A percentile compares a stretch with the other conserved stretches of the same genome.
Conservation (phyloP, 116 monocot species). For the Trichopus zeylanicus region DNA sequence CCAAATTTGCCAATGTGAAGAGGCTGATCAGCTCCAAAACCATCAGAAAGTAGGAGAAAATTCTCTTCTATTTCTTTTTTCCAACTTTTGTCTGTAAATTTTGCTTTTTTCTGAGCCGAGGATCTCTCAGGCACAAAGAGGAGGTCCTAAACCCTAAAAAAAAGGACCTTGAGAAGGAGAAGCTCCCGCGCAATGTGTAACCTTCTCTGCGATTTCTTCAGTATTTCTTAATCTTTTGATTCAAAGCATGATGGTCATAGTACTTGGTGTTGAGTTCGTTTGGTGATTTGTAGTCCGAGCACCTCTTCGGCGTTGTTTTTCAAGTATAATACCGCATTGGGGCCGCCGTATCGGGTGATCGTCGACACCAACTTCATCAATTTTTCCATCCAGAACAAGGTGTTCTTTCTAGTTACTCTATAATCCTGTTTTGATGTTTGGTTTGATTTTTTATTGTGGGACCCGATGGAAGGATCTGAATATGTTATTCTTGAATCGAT, state of each 20-base stretch:
- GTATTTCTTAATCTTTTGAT: not conserved
- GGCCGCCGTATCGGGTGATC: conserved; percentile 89
- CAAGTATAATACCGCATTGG: conserved; percentile 87
- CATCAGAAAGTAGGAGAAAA: conserved; percentile 37
- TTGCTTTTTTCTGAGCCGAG: not conserved
- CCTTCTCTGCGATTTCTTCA: not conserved
- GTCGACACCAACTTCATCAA: conserved; percentile 98
- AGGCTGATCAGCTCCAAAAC: conserved; percentile 70
- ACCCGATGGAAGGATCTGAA: too few relatives aligned
- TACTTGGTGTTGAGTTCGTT: too few relatives aligned
- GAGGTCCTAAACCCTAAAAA: conserved; percentile 77
- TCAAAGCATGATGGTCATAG: too few relatives aligned
- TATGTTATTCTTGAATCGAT: too few relatives aligned
- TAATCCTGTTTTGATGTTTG: too few relatives aligned
- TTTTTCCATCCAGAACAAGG: conserved; percentile 96
- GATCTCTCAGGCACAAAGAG: conserved; percentile 48
- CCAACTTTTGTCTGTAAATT: not conserved
- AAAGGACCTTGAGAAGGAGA: conserved; percentile 64
- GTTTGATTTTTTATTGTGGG: too few relatives aligned
- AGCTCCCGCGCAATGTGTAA: conserved; percentile 78
- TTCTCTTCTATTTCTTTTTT: not conserved
- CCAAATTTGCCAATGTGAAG: conserved; percentile 80
- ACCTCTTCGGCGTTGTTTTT: conserved; percentile 83
- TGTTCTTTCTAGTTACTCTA: not conserved
- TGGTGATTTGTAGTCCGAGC: conserved; percentile 31